These are phyloP conservation scores for Cladophialophora psammophila DNA, from an alignment of 2,329 filamentous ascomycete genomes.

Conservation along the genomic window DNA sequence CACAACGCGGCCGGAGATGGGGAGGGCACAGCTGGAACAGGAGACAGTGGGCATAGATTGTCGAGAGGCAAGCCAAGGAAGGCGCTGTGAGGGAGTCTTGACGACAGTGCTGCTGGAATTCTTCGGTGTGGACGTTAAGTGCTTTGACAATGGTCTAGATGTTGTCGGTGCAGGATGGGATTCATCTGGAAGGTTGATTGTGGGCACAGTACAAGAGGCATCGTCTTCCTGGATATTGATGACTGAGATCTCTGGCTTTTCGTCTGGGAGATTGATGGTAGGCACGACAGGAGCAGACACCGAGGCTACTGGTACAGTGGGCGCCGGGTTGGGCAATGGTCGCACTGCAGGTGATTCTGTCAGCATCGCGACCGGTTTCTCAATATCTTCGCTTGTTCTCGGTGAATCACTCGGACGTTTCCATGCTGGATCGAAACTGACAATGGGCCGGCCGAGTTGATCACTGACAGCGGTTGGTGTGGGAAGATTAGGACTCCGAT, in stretches of 20 bases:
- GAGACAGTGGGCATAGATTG: slow-evolving; percentile 67
- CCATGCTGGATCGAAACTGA: slow-evolving; percentile 91
- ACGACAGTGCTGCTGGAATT: slow-evolving; percentile 50
- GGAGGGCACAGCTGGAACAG: slow-evolving; percentile 82
- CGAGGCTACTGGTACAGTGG: slow-evolving; percentile 38
- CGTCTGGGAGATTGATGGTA: slow-evolving; percentile 25
- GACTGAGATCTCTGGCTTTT: slow-evolving; percentile 13
- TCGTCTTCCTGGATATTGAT: slow-evolving; percentile 17
- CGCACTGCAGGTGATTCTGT: slow-evolving; percentile 30
- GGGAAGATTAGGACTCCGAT: slow-evolving; percentile 85
- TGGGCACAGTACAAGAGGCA: slow-evolving; percentile 11
- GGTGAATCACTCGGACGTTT: slow-evolving; percentile 55
- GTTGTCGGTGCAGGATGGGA: slow-evolving; percentile 9
- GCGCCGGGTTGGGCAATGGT: slow-evolving; percentile 41
- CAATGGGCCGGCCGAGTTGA: slow-evolving; percentile 87
- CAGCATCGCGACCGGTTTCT: slow-evolving; percentile 37
- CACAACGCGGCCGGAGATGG: slow-evolving; percentile 90
- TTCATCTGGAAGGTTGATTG: slow-evolving; percentile 27
- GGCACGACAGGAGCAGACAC: slow-evolving; percentile 13
- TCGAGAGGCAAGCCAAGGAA: slow-evolving; percentile 44
- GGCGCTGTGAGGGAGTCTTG: slow-evolving; percentile 34
- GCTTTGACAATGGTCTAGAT: slow-evolving; percentile 35
- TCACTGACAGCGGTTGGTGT: slow-evolving; percentile 92
- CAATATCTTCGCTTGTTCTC: slow-evolving; percentile 46
- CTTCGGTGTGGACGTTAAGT: slow-evolving; percentile 43